Base-by-base conservation (phyloP, 805 yeast species). In the Candida loeiensis region DNA sequence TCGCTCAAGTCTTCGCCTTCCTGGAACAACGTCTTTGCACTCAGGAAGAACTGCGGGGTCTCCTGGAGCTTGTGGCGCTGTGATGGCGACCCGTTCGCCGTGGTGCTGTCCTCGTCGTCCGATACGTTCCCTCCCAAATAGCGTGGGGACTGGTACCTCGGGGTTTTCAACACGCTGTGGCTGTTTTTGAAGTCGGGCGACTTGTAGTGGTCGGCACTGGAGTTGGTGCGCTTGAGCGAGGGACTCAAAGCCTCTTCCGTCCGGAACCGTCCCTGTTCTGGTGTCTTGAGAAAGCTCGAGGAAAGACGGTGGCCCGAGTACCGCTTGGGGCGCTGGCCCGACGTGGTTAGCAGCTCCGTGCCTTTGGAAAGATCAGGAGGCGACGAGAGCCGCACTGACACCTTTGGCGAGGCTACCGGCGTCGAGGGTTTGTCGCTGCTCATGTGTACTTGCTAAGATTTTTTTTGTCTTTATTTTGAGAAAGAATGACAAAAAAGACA, bases 41-140 rank as follows among this genome's bases (percentile, higher is more conserved):
- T 63, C 22, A 66, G 59, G 45, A 68, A 66, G 45, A 50, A 69
- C 48, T 61, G 67, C 4, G 73, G 71, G 13, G 71, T 64, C 36
- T 61, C 62, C 45, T 59, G 61, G 22, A 64, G 47, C 44, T 66
- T 65, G n/a, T 28, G 36, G 8, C 34, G 30, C 13, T 31, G 38
- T n/a, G 15, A 16, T 2, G 39, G 39, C 6, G 43, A 39, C n/a
- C 39, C 38, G n/a, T 27, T 38, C 4, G 13, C 31, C 9, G 24
- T 25, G 9, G 34, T 15, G 18, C 25, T 18, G 11, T 39, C 42
- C 18, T 39, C 37, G 28, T 39, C 42, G 12, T 29, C 27, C 7
- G 33, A 22, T 3, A 25, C 36, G 2, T 37, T 30, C 4, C 26
- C 36, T 8, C 21, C 37, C 33, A 30, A 30, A 25, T 35, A 35